These are phyloP conservation scores for Coffea canephora DNA, from an alignment of 257 asterid genomes.

Conservation along the genomic window DNA sequence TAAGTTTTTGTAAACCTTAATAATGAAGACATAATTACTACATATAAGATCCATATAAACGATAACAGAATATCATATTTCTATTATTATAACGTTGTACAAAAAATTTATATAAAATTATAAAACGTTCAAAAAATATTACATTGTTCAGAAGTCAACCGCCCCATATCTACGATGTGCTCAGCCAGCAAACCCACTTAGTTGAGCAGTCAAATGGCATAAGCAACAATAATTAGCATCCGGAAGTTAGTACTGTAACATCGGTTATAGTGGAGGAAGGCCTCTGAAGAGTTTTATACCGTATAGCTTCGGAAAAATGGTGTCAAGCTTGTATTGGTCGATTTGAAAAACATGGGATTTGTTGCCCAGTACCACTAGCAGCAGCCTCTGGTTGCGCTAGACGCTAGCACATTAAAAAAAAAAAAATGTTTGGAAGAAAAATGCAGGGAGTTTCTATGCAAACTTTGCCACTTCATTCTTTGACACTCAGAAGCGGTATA, in stretches of 20 bases:
- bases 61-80: no score
- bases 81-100: no score
- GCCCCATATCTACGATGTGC: background rate
- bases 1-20: no score
- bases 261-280: conserved; percentile 3
- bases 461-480: background rate
- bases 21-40: no score
- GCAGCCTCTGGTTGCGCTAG: background rate
- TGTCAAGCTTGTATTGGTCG: conserved; percentile 11
- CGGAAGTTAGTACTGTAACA: background rate
- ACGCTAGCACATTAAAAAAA: background rate
- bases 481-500: background rate
- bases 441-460: background rate
- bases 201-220: conserved; percentile 6
- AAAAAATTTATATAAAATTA: no score
- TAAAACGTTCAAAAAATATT: no score
- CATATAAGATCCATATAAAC: no score
- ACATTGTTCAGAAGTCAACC: no score
- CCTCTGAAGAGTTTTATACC: background rate
- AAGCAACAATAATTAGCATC: background rate
- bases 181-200: conserved; percentile 2
- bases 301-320: background rate
- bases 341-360: background rate
- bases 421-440: background rate
- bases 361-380: background rate